Conservation (phyloP, 1,284 basidiomycete genomes). For the Singerocomus rubriflavus region DNA sequence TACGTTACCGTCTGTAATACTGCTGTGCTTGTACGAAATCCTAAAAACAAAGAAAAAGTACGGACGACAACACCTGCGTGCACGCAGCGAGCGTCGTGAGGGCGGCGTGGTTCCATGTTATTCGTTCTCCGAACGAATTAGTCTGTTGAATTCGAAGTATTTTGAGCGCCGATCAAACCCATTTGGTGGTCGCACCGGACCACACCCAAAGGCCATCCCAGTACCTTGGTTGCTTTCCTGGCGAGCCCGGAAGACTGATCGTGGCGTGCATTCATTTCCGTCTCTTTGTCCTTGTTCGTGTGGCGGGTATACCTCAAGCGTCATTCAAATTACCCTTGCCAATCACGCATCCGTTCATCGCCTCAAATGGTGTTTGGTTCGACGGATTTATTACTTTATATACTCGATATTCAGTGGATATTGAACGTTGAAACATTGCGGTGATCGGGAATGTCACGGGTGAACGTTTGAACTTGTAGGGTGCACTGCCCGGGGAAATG, state of each 20-base stretch:
- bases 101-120: background rate
- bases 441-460: too few species aligned
- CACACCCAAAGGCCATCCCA: background rate
- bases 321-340: too few species aligned
- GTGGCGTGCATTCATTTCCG: background rate
- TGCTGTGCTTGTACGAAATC: constrained; percentile 2
- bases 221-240: background rate
- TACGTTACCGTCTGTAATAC: constrained; percentile 16
- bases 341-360: too few species aligned
- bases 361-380: too few species aligned
- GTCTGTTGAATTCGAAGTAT: background rate
- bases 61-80: background rate
- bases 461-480: too few species aligned
- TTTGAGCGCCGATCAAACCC: too few species aligned
- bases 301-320: background rate
- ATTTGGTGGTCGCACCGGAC: too few species aligned
- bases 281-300: background rate
- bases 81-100: background rate
- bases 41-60: constrained; percentile 11
- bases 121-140: constrained; percentile 9
- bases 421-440: too few species aligned
- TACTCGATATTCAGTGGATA: too few species aligned
- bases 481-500: too few species aligned
- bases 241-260: background rate
- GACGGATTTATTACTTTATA: too few species aligned